Conservation (phyloP, 176 grass and related monocot species). For the Oryza glaberrima region DNA sequence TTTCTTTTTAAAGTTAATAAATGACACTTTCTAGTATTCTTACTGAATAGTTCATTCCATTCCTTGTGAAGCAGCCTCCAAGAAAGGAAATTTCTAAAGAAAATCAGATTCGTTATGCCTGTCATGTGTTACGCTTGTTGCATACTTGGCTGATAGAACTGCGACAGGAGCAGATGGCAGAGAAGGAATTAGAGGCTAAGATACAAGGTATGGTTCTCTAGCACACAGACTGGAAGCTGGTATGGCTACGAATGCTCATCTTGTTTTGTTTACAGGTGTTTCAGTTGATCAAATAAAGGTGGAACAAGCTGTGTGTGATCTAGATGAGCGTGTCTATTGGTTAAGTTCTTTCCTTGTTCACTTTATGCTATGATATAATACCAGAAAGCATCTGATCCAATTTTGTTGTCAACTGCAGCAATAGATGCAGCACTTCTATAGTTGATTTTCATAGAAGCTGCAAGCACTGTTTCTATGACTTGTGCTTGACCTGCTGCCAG, state of each 20-base stretch:
- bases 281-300: slow-evolving; percentile 46
- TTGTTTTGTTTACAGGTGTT: slow-evolving; percentile 54
- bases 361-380: slow-evolving; percentile 7
- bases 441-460: slow-evolving; percentile 89
- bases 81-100: slow-evolving; percentile 55
- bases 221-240: neutral
- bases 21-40: neutral
- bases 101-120: slow-evolving; percentile 49
- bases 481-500: slow-evolving; percentile 72
- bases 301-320: slow-evolving; percentile 49
- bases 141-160: slow-evolving; percentile 73
- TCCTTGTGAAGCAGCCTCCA: slow-evolving; percentile 48
- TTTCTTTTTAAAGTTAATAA: neutral
- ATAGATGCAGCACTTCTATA: slow-evolving; percentile 81
- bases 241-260: slow-evolving; percentile 15
- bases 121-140: slow-evolving; percentile 47
- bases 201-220: slow-evolving; percentile 60
- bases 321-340: slow-evolving; percentile 72
- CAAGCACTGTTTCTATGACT: slow-evolving; percentile 62
- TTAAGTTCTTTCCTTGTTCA: slow-evolving; percentile 45
- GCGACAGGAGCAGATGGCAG: slow-evolving; percentile 51
- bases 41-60: slow-evolving; percentile 4
- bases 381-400: slow-evolving; percentile 20
- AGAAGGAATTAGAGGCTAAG: slow-evolving; percentile 72
- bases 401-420: slow-evolving; percentile 41